phyloP scores from a whole-genome alignment of 768 basidiomycete species.

The Gelatoporia subvermispora region DNA sequence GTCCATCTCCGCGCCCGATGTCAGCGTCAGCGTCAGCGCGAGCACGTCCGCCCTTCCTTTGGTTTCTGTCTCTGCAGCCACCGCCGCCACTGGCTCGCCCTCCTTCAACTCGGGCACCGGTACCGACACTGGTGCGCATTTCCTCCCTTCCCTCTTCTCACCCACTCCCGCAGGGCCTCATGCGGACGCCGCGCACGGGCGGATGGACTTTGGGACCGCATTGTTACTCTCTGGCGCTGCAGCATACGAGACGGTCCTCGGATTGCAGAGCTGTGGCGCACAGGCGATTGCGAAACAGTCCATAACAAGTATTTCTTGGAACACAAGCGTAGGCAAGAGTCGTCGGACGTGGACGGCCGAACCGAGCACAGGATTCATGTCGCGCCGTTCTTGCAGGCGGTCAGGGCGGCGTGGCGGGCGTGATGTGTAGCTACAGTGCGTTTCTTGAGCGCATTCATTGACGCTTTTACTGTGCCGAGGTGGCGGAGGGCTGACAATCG shows the following conservation, averaged over 20 bases:
- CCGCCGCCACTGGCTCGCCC: conserved; percentile 5
- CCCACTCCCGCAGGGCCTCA: no score
- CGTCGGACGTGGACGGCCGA: conserved; percentile 73
- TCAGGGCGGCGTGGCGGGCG: conserved; percentile 66
- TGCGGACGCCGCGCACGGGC: no score
- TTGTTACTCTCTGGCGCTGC: conserved; percentile 81
- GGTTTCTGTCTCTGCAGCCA: neutral
- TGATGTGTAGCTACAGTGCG: conserved; percentile 78
- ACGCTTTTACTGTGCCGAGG: conserved; percentile 1
- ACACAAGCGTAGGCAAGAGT: conserved; percentile 46
- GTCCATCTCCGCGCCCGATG: neutral
- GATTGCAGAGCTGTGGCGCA: conserved; percentile 73
- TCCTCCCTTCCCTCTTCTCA: neutral
- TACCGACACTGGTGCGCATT: conserved; percentile 22
- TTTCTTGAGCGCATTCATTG: conserved; percentile 5
- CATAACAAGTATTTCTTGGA: conserved; percentile 79
- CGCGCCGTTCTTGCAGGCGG: conserved; percentile 62
- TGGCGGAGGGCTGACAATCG: conserved; percentile 3
- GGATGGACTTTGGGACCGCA: conserved; percentile 95
- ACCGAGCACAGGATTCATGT: conserved; percentile 75
- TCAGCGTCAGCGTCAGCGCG: neutral
- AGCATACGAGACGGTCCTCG: conserved; percentile 79
- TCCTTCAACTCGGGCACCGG: conserved; percentile 18
- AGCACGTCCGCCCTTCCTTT: neutral
- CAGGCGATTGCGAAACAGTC: conserved; percentile 87